Conservation (phyloP, 306 rosid species). For the Pterocarpus macrocarpus region DNA sequence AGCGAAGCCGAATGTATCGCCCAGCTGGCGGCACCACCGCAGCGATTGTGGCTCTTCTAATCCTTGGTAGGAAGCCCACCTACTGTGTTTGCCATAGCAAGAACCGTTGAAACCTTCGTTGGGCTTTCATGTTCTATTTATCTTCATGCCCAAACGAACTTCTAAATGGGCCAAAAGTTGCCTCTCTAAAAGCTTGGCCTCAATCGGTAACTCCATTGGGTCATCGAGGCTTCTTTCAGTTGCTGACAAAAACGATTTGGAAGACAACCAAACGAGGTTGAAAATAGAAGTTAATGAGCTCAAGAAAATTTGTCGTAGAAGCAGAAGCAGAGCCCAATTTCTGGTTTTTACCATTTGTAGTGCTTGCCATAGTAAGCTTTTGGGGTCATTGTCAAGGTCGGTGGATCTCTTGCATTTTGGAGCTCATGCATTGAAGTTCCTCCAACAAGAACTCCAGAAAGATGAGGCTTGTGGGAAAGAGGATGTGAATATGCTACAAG, state of each 20-base stretch:
- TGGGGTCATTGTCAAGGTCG: slow-evolving; percentile 58
- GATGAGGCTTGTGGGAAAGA: slow-evolving; percentile 50
- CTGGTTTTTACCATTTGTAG: slow-evolving; percentile 70
- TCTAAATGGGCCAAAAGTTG: slow-evolving; percentile 57
- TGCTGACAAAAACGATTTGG: slow-evolving; percentile 18
- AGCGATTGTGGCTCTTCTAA: slow-evolving; percentile 64
- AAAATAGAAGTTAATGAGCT: slow-evolving; percentile 53
- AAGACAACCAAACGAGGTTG: slow-evolving; percentile 47
- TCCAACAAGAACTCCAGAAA: slow-evolving; percentile 53
- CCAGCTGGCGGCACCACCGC: slow-evolving; percentile 80
- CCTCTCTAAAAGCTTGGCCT: slow-evolving; percentile 54
- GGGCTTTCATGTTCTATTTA: slow-evolving; percentile 62
- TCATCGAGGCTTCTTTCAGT: slow-evolving; percentile 45
- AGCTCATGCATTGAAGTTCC: slow-evolving; percentile 48
- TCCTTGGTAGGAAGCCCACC: slow-evolving; percentile 76
- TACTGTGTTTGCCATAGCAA: slow-evolving; percentile 64
- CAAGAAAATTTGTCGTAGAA: slow-evolving; percentile 52
- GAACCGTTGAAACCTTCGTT: slow-evolving; percentile 72
- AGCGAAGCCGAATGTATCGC: slow-evolving; percentile 69
- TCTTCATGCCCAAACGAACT: slow-evolving; percentile 67
- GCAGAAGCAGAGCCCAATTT: slow-evolving; percentile 77
- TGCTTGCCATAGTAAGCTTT: slow-evolving; percentile 55
- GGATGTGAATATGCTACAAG: slow-evolving; percentile 43
- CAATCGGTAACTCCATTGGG: slow-evolving; percentile 53
- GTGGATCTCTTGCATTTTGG: slow-evolving; percentile 58